Conservation (phyloP, 2,329 filamentous ascomycete genomes). For the Pestalotiopsis sp. region DNA sequence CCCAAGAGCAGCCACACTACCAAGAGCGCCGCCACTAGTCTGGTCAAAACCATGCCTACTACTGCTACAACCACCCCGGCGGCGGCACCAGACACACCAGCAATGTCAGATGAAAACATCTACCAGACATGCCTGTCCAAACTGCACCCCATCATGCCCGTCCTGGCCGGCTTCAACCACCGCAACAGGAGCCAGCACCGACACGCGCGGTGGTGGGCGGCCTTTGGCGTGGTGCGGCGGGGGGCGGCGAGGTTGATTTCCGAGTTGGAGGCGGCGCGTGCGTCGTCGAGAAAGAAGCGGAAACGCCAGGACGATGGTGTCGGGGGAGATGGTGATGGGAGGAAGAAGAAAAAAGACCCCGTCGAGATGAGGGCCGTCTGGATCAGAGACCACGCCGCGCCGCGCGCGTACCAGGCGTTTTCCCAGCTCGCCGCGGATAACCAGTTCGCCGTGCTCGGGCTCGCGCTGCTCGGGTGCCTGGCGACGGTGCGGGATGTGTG, state of each 20-base stretch:
- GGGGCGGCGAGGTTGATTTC: constrained; percentile 57
- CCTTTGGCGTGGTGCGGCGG: constrained; percentile 72
- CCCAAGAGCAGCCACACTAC: not conserved
- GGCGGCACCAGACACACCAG: not conserved
- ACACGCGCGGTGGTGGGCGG: constrained; percentile 76
- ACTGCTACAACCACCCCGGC: not conserved
- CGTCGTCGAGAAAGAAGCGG: constrained; percentile 32
- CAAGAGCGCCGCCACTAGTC: not conserved
- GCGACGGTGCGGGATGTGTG: constrained; percentile 57
- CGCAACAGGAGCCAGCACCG: constrained; percentile 93
- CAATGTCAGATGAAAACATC: not conserved
- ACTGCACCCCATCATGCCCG: constrained; percentile 43
- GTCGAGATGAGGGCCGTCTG: constrained; percentile 34
- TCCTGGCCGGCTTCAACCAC: constrained; percentile 75
- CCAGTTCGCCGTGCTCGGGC: constrained; percentile 72
- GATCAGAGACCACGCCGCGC: constrained; percentile 40
- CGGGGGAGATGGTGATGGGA: constrained; percentile 19
- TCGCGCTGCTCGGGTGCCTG: constrained; percentile 67
- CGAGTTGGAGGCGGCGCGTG: constrained; percentile 30
- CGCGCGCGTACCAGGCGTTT: constrained; percentile 59
- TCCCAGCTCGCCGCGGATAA: constrained; percentile 70
- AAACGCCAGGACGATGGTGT: constrained; percentile 36
- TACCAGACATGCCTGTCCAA: constrained; percentile 21
- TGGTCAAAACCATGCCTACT: too few species aligned
- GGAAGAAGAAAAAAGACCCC: constrained; percentile 8